Percentiles rank a stretch among this genome's conserved stretches.
phyloP scores from a whole-genome alignment of 306 rosid species.

The Cyclanthera cordifolia region DNA sequence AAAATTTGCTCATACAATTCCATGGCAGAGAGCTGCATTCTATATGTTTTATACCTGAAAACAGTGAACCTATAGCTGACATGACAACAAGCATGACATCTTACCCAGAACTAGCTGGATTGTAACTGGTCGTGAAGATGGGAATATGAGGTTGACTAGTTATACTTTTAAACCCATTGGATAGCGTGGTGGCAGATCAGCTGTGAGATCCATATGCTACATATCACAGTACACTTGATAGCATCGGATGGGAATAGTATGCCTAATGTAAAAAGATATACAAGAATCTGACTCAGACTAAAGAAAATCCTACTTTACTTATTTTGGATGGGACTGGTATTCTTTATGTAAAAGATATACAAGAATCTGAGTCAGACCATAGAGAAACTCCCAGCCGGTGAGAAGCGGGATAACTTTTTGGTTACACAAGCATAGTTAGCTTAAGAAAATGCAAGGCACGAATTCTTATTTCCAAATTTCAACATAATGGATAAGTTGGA shows the following conservation, averaged over 20 bases:
- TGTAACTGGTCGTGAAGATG: constrained; percentile 93
- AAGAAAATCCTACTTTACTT: constrained; percentile 47
- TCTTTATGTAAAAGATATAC: no score
- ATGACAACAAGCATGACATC: no score
- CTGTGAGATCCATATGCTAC: constrained; percentile 73
- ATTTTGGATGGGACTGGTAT: no score
- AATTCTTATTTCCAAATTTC: constrained; percentile 23
- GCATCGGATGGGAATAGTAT: constrained; percentile 21
- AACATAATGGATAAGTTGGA: constrained; percentile 24
- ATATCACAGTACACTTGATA: constrained; percentile 44
- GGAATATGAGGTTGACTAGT: constrained; percentile 88
- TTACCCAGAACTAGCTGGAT: constrained; percentile 54
- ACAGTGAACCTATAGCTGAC: constrained; percentile 27
- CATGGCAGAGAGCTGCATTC: constrained; percentile 97
- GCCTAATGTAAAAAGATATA: constrained; percentile 18
- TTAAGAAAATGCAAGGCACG: constrained; percentile 24
- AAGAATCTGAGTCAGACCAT: no score
- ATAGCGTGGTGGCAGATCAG: constrained; percentile 94
- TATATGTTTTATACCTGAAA: constrained; percentile 55
- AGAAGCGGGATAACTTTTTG: constrained; percentile 92
- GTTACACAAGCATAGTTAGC: constrained; percentile 47
- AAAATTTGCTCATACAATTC: constrained; percentile 70
- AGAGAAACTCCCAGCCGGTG: no score
- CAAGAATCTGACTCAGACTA: constrained; percentile 21
- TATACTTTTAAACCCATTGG: constrained; percentile 56